Evolutionary conservation across 2,329 filamentous ascomycete genomes (phyloP), one percentile per base, ranked within the genome.

Genomic region (Ophiostoma triangulosporum): DNA sequence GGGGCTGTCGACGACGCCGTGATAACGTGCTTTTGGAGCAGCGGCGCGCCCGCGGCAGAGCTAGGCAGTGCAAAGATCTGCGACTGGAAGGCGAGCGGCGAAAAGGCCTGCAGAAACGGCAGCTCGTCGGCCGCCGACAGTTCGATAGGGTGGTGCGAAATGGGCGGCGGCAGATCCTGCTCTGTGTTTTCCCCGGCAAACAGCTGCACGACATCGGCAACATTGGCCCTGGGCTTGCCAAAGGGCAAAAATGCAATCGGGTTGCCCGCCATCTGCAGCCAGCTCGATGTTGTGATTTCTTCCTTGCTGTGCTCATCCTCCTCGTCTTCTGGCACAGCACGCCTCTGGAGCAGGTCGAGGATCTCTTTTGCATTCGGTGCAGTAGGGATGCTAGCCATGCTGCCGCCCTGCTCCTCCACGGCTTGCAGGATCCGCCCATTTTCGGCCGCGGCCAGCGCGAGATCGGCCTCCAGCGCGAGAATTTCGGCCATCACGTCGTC

Each of bases 21-120:
- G 33, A 87, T 80, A 4, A 68, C 64, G 60, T 84, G 80, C 2
- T 70, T 70, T 54, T 82, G 79, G 26, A 46, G 24, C 15, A 46
- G 26, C 17, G 43, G 40, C 3, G 24, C 17, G 7, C 6, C 20
- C 14, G 40, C 6, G 22, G 3, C 31, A 75, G 63, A 0, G 74
- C 56, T 12, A 59, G 75, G 71, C 2, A 78, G 60, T 0, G 76
- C 64, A 0, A 70, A 66, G 14, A 80, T 69, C 0, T 68, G 73
- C 0, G 80, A 83, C 0, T 73, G 72, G 54, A 86, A 81, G 0
- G 70, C 71, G 14, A 93, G 73, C 0, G 84, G 79, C 0, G 80
- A 85, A 60, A 93, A 88, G 8, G 84, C 73, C 46, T 84, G 77
- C 0, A 90, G 72, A 58, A 84, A 88, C 0, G 83, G 80, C 2